Percentiles rank a stretch among this genome's conserved stretches.
Conservation (phyloP, 805 yeast species). For the Henningerozyma blattae region DNA sequence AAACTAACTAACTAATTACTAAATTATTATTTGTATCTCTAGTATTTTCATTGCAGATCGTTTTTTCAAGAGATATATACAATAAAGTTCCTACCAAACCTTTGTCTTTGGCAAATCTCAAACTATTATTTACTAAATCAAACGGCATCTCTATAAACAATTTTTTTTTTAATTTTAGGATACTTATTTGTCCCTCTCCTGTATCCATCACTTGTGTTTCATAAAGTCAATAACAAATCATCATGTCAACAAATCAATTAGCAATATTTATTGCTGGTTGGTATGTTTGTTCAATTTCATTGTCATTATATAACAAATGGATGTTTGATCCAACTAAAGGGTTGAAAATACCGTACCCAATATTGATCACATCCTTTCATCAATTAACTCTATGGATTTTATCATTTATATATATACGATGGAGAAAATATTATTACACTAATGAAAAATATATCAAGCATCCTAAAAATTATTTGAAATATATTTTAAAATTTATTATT, state of each 20-base stretch:
- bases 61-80: too few relatives aligned
- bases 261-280: slow-evolving; percentile 34
- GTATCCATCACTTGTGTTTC: too few relatives aligned
- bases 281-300: slow-evolving; percentile 58
- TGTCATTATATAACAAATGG: slow-evolving; percentile 88
- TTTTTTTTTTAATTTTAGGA: too few relatives aligned
- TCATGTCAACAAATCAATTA: not conserved
- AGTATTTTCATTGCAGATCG: too few relatives aligned
- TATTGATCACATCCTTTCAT: slow-evolving; percentile 74
- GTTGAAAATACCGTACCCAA: slow-evolving; percentile 70
- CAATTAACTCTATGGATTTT: slow-evolving; percentile 58
- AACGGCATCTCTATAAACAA: too few relatives aligned
- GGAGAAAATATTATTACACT: slow-evolving; percentile 1
- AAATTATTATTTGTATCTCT: too few relatives aligned
- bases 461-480: slow-evolving; percentile 16
- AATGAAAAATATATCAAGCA: not conserved
- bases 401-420: slow-evolving; percentile 30
- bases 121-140: too few relatives aligned
- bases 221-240: too few relatives aligned
- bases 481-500: slow-evolving; percentile 43
- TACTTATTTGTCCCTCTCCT: too few relatives aligned
- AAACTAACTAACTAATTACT: too few relatives aligned
- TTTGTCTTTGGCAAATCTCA: too few relatives aligned
- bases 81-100: too few relatives aligned
- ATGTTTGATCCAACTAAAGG: slow-evolving; percentile 71